Base-by-base conservation (phyloP, 2,329 filamentous ascomycete genomes). In the Geosmithia putterillii region DNA sequence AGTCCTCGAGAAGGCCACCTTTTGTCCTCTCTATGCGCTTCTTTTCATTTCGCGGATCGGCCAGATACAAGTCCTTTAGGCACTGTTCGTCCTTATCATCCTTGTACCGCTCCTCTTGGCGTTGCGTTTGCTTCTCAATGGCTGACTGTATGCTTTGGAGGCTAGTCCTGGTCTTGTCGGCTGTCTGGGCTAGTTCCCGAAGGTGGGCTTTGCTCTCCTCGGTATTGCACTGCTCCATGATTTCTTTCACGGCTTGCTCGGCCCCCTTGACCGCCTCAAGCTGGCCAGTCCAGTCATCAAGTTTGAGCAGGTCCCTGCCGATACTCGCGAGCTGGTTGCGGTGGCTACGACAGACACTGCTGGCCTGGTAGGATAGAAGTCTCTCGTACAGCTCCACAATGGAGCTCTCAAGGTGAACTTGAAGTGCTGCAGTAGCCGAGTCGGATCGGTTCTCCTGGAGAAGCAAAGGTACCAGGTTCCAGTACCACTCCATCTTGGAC, bases 331-430 rank as follows among this genome's bases (percentile, higher is more conserved):
- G 40, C 36, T 48, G 54, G 22, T 58, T 52, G 10, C 54, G 52
- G 46, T 61, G 56, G 49, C 59, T 65, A 6, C 50, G 56, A 42
- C 52, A 61, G 38, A 64, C 50, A 44, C 61, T 67, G 49, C 61
- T 64, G 43, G 67, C 65, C 48, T 62, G 55, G 48, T 64, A 67
- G 3, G 49, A 32, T 17, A 68, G 56, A 22, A 69, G 54, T 42
- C 50, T 53, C 44, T 58, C 51, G 47, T 67, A 69, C 19, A 68
- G 58, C 22, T 55, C 35, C 22, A 58, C 42, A n/a, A 67, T 51
- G 8, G 39, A 42, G 7, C 49, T 44, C 40, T 60, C 45, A 19
- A 57, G 42, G 35, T 56, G 37, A 25, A 2, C 15, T 42, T 44
- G 46, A 17, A 57, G 17, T 19, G 41, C 43, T 7, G 44, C 21